These are phyloP conservation scores for Tremella mesenterica DNA, from an alignment of 768 basidiomycete genomes.

Conservation along the genomic window DNA sequence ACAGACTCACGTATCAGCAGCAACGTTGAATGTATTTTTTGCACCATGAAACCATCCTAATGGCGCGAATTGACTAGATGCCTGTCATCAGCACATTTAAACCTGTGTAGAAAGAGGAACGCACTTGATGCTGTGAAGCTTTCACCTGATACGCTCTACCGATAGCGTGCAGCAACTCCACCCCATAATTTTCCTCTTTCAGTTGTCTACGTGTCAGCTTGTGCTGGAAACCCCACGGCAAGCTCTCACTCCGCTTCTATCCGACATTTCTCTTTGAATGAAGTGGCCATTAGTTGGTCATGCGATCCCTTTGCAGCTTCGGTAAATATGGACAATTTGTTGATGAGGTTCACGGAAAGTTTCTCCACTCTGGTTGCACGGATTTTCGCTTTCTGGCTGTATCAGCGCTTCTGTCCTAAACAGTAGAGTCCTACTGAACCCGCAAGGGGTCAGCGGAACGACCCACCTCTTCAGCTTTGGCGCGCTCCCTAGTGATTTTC, in stretches of 20 bases:
- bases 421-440: neutral
- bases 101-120: neutral
- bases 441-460: neutral
- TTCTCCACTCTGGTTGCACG: conserved; percentile 41
- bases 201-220: conserved; percentile 20
- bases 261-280: conserved; percentile 43
- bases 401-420: neutral
- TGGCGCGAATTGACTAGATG: conserved; percentile 41
- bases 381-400: conserved; percentile 25
- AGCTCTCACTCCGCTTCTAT: conserved; percentile 41
- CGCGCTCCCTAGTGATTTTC: conserved; percentile 30
- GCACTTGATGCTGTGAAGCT: conserved; percentile 30
- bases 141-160: conserved; percentile 42
- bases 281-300: conserved; percentile 35
- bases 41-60: conserved; percentile 45
- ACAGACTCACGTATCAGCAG: conserved; percentile 40
- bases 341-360: conserved; percentile 36
- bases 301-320: conserved; percentile 39
- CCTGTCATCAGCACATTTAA: conserved; percentile 12
- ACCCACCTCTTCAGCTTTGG: conserved; percentile 26
- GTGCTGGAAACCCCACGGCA: neutral
- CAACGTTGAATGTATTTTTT: conserved; percentile 40
- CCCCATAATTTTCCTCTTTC: conserved; percentile 44
- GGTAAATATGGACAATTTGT: conserved; percentile 42
- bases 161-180: conserved; percentile 43